A percentile compares a stretch with the other conserved stretches of the same genome.
phyloP scores from a whole-genome alignment of 2,329 filamentous ascomycete species.

The Ascochyta viciae-villosae region DNA sequence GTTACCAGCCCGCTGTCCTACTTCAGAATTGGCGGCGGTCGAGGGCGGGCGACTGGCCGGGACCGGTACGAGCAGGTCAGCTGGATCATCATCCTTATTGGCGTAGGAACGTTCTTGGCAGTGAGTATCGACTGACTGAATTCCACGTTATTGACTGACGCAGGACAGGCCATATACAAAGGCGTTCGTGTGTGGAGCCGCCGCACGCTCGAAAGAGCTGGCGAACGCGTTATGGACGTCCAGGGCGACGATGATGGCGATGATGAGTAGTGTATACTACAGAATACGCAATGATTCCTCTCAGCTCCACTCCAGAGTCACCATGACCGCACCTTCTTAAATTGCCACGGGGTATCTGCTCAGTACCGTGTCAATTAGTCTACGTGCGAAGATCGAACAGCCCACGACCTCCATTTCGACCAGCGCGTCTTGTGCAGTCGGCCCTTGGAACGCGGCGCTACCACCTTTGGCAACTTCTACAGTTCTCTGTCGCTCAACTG shows the following conservation, averaged over 20 bases:
- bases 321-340: slow-evolving; percentile 84
- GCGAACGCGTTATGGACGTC: slow-evolving; percentile 85
- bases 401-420: slow-evolving; percentile 36
- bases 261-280: slow-evolving; percentile 46
- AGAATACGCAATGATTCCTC: slow-evolving; percentile 11
- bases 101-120: slow-evolving; percentile 78
- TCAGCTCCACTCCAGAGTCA: slow-evolving; percentile 3
- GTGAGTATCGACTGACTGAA: slow-evolving; percentile 57
- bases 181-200: slow-evolving; percentile 77
- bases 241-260: slow-evolving; percentile 67
- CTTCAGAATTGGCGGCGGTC: slow-evolving; percentile 68
- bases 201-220: slow-evolving; percentile 75
- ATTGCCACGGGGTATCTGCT: slow-evolving; percentile 75
- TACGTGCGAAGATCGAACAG: slow-evolving; percentile 80
- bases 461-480: slow-evolving; percentile 34
- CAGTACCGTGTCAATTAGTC: slow-evolving; percentile 95
- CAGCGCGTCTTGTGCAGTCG: slow-evolving; percentile 45
- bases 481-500: slow-evolving; percentile 30
- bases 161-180: slow-evolving; percentile 75
- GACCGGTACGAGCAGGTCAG: slow-evolving; percentile 80
- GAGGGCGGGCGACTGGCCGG: slow-evolving; percentile 70
- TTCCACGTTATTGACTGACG: slow-evolving; percentile 19
- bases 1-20: slow-evolving; percentile 79
- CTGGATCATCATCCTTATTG: slow-evolving; percentile 79
- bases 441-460: slow-evolving; percentile 38